Evolutionary conservation across 139 green algal genomes (phyloP).

Genomic region (Chara braunii): DNA sequence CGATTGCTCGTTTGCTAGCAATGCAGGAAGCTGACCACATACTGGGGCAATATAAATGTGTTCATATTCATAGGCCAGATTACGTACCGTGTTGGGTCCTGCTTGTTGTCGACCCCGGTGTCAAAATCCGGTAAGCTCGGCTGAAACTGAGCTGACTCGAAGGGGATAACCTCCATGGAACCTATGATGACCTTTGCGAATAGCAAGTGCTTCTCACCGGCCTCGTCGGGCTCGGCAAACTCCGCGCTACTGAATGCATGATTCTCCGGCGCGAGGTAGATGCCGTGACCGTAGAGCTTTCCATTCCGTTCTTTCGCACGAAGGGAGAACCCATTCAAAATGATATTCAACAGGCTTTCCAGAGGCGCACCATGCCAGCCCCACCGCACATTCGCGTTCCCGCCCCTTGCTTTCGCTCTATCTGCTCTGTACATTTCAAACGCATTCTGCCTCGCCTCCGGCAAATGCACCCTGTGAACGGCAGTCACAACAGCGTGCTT

Average conservation of each 20-base stretch:
- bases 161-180: constrained; percentile 21
- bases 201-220: constrained; percentile 30
- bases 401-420: not conserved
- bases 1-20: no score
- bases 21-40: constrained; percentile 29
- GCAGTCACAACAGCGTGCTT: no score
- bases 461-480: no score
- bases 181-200: constrained; percentile 20
- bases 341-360: constrained; percentile 3
- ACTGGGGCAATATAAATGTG: constrained; percentile 18
- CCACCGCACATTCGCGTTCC: constrained; percentile 21
- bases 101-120: constrained; percentile 22
- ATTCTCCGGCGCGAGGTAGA: constrained; percentile 36
- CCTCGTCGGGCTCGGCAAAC: constrained; percentile 19
- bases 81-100: constrained; percentile 27
- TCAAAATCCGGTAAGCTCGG: constrained; percentile 16
- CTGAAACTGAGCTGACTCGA: constrained; percentile 17
- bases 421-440: constrained; percentile 4
- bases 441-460: not conserved
- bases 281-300: constrained; percentile 20
- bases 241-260: constrained; percentile 31
- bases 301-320: constrained; percentile 8
- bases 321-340: constrained; percentile 9
- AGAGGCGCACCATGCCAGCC: constrained; percentile 30
- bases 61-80: constrained; percentile 28